A percentile compares a stretch with the other conserved stretches of the same genome.
Conservation (phyloP, 192 early-diverging fungal species). For the Linnemannia hyalina region DNA sequence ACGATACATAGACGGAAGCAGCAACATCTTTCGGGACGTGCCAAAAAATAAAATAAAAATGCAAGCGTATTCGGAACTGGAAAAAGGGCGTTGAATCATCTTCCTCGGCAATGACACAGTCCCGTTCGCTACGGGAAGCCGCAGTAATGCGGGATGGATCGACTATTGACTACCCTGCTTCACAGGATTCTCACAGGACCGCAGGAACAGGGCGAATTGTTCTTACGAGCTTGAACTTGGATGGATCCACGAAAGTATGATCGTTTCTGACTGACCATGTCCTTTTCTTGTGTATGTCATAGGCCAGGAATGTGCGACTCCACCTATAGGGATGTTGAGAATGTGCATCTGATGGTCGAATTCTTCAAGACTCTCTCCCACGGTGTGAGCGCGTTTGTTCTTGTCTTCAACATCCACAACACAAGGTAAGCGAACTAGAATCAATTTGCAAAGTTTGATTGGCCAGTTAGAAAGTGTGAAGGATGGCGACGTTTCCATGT, state of each 20-base stretch:
- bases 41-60: not conserved
- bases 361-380: slow-evolving; percentile 64
- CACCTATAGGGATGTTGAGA: slow-evolving; percentile 56
- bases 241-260: not conserved
- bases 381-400: slow-evolving; percentile 67
- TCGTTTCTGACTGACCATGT: not conserved
- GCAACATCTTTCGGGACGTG: not conserved
- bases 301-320: slow-evolving; percentile 66
- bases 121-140: not conserved
- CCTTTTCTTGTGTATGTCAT: not conserved
- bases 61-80: not conserved
- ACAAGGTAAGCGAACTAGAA: slow-evolving; percentile 52
- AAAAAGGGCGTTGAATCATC: not conserved
- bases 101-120: not conserved
- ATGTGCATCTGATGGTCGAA: slow-evolving; percentile 62
- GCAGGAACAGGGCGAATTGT: not conserved
- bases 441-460: not conserved
- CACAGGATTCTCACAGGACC: not conserved
- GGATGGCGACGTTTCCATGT: not conserved
- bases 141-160: not conserved
- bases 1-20: not conserved
- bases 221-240: not conserved
- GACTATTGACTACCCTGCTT: not conserved
- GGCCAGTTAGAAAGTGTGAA: not conserved
- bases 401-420: slow-evolving; percentile 67